Base-by-base conservation (phyloP, 208 protist species). In the Wallacemonas sp. region DNA sequence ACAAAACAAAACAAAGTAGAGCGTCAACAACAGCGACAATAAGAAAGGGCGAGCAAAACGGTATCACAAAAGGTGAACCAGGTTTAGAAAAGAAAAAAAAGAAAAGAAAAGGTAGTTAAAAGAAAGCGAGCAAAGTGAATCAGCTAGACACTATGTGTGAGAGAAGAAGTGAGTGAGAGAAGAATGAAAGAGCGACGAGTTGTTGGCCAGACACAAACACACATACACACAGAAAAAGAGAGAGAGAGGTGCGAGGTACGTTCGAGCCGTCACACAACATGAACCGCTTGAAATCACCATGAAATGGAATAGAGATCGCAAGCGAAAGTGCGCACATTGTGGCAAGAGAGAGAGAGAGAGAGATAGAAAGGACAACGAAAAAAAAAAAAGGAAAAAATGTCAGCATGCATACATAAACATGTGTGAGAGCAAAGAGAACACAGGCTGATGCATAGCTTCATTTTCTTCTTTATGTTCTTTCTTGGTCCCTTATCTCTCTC, bases 381-480 rank as follows among this genome's bases (percentile, higher is more conserved):
- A 8, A 51, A 56, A 73, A 62, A 62, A 45, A 68, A 19, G 19
- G 49, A 70, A 22, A 74, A 63, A 56, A 5, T 42, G 11, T 60
- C 54, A 39, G n/a, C 63, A n/a, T 44, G 33, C 61, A 54, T 66
- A 76, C 9, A 61, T 41, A 19, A 47, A 14, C 63, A 31, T 19
- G 38, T n/a, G n/a, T n/a, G n/a, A n/a, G n/a, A n/a, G n/a, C n/a
- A n/a, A 36, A 74, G 33, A 62, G 58, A 27, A 71, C 11, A 66
- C 42, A 42, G 9, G n/a, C n/a, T 42, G 38, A 42, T 11, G 17
- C 38, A 17, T 42, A n/a, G 38, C 38, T n/a, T 42, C 38, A 42
- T 42, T 11, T 42, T 42, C 17, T 11, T 42, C 0, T 42, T 42
- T 42, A 11, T 42, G 38, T 42, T 11, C 38, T 42, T 17, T 42